Base-by-base conservation (phyloP, 768 basidiomycete species). In the Kwoniella sp. region DNA sequence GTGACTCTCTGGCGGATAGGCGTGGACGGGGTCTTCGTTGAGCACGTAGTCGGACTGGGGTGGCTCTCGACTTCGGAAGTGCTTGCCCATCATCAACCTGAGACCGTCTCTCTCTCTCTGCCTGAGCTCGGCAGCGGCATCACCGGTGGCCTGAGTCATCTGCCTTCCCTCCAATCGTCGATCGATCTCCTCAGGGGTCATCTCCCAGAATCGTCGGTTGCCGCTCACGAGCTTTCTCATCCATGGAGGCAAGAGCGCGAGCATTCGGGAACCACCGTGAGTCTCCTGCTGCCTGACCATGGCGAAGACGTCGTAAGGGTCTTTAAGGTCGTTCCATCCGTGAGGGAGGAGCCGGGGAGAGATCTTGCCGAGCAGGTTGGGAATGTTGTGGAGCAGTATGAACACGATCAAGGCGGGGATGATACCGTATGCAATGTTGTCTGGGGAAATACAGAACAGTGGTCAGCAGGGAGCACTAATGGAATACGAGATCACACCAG, bases 351-450 rank as follows among this genome's bases (percentile, higher is more conserved):
- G 71, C 30, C 71, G 61, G 22, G 75, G 75, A 4, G 86, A 82
- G 28, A 85, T 65, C 71, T 85, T 88, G 73, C 82, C 84, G 61
- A 91, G 51, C 17, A 84, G 22, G 77, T 86, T 85, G 7, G 90
- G 86, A 55, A 87, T 82, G 47, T 87, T 88, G 74, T 93, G 93
- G 63, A 93, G 82, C 61, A 90, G 66, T 53, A 90, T 72, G 78
- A 90, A 92, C 15, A 87, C 86, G 38, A 84, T 55, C 57, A 93
- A 83, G 37, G 91, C 92, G 0, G 89, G 87, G 68, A 93, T 92
- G 77, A 93, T 89, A 70, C 91, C 91, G 74, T 93, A 92, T 45
- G 91, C 90, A 74, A 93, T 92, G 83, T 89, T 91, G 70, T 67
- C 74, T 76, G 25, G 15, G 34, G 9, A 20, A 3, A 47, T 5